Evolutionary conservation across 2,329 filamentous ascomycete species (phyloP).

Genomic region (Anthostomella pinea): DNA sequence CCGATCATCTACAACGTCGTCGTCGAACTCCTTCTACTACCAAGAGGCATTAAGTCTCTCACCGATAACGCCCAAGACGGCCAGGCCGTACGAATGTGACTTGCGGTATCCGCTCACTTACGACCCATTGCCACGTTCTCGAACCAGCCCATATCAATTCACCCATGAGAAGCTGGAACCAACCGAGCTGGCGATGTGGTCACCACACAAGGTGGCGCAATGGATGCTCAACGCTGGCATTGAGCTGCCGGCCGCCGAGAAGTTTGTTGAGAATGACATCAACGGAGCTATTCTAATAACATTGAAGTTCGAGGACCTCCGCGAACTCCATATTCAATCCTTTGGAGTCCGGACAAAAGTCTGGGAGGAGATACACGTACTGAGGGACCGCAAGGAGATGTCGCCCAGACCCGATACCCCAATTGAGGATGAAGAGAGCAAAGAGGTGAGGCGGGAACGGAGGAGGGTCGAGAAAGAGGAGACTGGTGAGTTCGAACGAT

Average conservation of each 20-base stretch:
- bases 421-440: constrained; percentile 58
- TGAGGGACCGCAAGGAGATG: constrained; percentile 55
- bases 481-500: constrained; percentile 16
- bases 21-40: constrained; percentile 50
- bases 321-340: constrained; percentile 75
- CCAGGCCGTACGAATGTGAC: constrained; percentile 37
- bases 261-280: constrained; percentile 90
- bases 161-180: constrained; percentile 57
- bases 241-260: constrained; percentile 73
- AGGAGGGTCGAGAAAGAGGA: constrained; percentile 35
- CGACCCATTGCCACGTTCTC: constrained; percentile 37
- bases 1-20: constrained; percentile 61
- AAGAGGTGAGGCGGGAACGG: constrained; percentile 46
- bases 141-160: constrained; percentile 49
- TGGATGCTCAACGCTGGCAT: constrained; percentile 86
- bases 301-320: constrained; percentile 85
- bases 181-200: constrained; percentile 62
- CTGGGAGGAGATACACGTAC: constrained; percentile 74
- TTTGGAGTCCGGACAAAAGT: constrained; percentile 78
- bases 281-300: constrained; percentile 82
- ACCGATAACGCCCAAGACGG: constrained; percentile 66
- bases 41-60: constrained; percentile 64
- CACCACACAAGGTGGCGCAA: constrained; percentile 72
- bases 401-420: constrained; percentile 56
- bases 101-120: constrained; percentile 35